Evolutionary conservation across 495 filamentous ascomycete genomes (phyloP).

Genomic region (Glonium stellatum): DNA sequence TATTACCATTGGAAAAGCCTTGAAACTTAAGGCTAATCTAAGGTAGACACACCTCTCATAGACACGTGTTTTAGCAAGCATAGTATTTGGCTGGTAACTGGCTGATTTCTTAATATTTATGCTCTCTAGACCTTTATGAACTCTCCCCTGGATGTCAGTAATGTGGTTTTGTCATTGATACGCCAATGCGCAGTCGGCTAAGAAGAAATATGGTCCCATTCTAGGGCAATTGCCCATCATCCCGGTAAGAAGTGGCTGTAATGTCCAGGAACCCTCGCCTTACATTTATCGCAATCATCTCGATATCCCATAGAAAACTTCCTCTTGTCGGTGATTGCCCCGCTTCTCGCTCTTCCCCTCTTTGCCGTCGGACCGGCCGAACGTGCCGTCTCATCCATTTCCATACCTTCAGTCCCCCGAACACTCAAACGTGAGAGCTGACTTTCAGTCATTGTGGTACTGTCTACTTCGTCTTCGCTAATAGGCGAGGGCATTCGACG

Average conservation of each 20-base stretch:
- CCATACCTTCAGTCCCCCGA: conserved; percentile 18
- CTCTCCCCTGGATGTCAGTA: too few species aligned
- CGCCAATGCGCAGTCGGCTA: too few species aligned
- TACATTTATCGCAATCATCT: conserved; percentile 81
- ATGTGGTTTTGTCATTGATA: too few species aligned
- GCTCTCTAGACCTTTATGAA: too few species aligned
- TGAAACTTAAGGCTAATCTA: too few species aligned
- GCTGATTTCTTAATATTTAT: background rate
- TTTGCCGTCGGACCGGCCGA: conserved; percentile 8
- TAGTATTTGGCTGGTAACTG: background rate
- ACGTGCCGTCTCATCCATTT: conserved; percentile 4
- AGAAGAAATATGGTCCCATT: too few species aligned
- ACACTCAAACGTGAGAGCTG: conserved; percentile 27
- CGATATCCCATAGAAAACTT: conserved; percentile 78
- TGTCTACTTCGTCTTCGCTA: conserved; percentile 51
- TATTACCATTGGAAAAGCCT: too few species aligned
- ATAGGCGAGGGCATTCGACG: conserved; percentile 64
- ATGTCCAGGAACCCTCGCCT: conserved; percentile 70
- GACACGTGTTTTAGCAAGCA: background rate
- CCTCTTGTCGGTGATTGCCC: conserved; percentile 52
- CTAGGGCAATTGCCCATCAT: background rate
- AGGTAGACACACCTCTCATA: background rate
- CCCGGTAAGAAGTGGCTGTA: conserved; percentile 66
- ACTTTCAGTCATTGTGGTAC: conserved; percentile 25
- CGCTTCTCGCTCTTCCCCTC: conserved; percentile 43